Percentiles rank a stretch among this genome's conserved stretches.
These are phyloP conservation scores for Cyamopsis tetragonoloba DNA, from an alignment of 306 rosid genomes.

Conservation along the genomic window DNA sequence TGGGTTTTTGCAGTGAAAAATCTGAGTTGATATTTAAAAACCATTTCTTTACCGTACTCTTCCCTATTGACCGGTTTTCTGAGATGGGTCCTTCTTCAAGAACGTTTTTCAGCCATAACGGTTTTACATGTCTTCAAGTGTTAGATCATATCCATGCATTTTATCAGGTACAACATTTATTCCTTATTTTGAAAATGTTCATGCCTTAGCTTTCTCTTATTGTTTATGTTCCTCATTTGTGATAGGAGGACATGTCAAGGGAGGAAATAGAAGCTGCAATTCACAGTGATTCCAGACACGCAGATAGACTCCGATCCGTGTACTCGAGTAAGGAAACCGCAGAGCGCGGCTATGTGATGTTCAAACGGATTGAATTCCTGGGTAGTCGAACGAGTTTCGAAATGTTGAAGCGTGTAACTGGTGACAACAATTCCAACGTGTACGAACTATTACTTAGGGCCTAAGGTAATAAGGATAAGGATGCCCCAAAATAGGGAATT, in stretches of 20 bases:
- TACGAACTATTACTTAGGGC: constrained; percentile 88
- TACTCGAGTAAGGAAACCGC: constrained; percentile 64
- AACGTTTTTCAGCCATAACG: constrained; percentile 54
- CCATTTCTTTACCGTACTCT: constrained; percentile 74
- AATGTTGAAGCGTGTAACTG: constrained; percentile 81
- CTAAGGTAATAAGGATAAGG: constrained; percentile 30
- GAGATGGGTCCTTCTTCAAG: constrained; percentile 98
- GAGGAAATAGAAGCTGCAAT: constrained; percentile 82
- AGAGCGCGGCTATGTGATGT: constrained; percentile 45
- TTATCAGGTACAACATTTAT: constrained; percentile 65
- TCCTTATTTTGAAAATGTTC: neutral
- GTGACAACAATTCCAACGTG: constrained; percentile 87
- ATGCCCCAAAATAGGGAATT: neutral
- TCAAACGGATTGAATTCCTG: constrained; percentile 73
- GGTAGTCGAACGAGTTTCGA: constrained; percentile 90
- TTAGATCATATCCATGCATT: constrained; percentile 71
- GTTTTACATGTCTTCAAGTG: constrained; percentile 87
- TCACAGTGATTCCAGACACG: constrained; percentile 90
- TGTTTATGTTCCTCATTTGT: neutral
- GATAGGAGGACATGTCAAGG: constrained; percentile 78
- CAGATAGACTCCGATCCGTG: constrained; percentile 75
- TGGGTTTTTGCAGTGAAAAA: constrained; percentile 65
- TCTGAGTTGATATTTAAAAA: constrained; percentile 70
- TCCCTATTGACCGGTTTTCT: constrained; percentile 82
- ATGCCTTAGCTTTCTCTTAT: neutral